Base-by-base conservation (phyloP, 306 rosid species). In the Cicer arietinum region DNA sequence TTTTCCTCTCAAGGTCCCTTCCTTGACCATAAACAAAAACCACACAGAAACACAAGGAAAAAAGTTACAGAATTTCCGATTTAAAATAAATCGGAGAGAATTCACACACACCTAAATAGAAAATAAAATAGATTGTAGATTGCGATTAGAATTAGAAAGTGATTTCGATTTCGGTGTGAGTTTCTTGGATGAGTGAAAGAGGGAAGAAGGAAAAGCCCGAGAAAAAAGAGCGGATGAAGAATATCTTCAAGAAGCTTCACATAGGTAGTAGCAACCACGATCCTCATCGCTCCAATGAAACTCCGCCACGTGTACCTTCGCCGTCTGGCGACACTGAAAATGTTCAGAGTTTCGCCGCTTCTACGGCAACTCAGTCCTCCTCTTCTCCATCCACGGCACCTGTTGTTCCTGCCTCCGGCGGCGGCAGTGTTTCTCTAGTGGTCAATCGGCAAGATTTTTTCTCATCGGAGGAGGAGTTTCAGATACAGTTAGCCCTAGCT, bases 241-340 rank as follows among this genome's bases (percentile, higher is more conserved):
- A 89, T 92, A 92, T 94, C 91, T 94, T 94, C 93, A 94, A 94
- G 95, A 94, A 92, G 90, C 96, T 94, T 86, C 97, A 92, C 50
- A 85, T 84, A 68, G 98, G 97, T 16, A 84, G 90, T 1, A 60
- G 67, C 86, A 90, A 82, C 53, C 90, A 90, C 85, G 97, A 91
- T 57, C 88, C 89, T 35, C 81, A 76, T 82, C 93, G 95, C 65
- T 81, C 97, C 77, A 89, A 84, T 76, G 98, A 94, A 41, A 71
- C 35, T 48, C 58, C 87, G 6, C 54, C 83, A 40, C 48, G 90
- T 48, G 85, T 65, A 0, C 69, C 85, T 3, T 69, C 94, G 2
- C 74, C 80, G 1, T 68, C 96, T 1, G 76, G 81, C 41, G 85
- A 63, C 51, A 56, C 93, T 76, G 96, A 94, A 77, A 86, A 90